phyloP scores from a whole-genome alignment of 2,329 filamentous ascomycete genomes.

The Clarireedia homoeocarpa region DNA sequence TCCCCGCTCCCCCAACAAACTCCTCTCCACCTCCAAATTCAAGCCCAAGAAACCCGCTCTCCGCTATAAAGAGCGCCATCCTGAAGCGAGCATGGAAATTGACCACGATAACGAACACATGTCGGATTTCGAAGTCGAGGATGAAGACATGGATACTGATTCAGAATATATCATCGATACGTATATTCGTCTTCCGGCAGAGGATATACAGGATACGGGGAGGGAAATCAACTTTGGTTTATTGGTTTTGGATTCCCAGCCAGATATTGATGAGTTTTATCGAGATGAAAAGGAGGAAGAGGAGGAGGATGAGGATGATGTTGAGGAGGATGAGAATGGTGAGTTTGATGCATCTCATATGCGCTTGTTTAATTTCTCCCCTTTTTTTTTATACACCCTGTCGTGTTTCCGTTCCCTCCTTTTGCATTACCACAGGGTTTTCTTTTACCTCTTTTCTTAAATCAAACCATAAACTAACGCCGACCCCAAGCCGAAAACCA shows the following conservation, averaged over 20 bases:
- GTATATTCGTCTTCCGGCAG: constrained; percentile 52
- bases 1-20: constrained; percentile 7
- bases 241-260: constrained; percentile 27
- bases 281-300: constrained; percentile 51
- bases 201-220: constrained; percentile 45
- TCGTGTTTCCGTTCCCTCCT: too few relatives aligned
- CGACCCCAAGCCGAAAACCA: constrained; percentile 59
- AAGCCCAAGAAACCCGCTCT: constrained; percentile 48
- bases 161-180: constrained; percentile 57
- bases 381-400: neutral
- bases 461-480: constrained; percentile 11
- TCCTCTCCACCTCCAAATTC: constrained; percentile 33
- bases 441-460: too few relatives aligned
- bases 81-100: constrained; percentile 29
- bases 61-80: constrained; percentile 49
- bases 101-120: neutral
- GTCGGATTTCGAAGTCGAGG: constrained; percentile 31
- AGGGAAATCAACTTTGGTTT: constrained; percentile 40
- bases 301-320: constrained; percentile 49
- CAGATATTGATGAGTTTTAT: constrained; percentile 49
- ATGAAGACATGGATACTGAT: constrained; percentile 39
- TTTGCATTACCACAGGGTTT: too few relatives aligned
- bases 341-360: constrained; percentile 17
- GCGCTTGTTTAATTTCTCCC: neutral
- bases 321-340: constrained; percentile 62